phyloP scores from a whole-genome alignment of 2,329 filamentous ascomycete species.

The Gliomastix tumulicola region DNA sequence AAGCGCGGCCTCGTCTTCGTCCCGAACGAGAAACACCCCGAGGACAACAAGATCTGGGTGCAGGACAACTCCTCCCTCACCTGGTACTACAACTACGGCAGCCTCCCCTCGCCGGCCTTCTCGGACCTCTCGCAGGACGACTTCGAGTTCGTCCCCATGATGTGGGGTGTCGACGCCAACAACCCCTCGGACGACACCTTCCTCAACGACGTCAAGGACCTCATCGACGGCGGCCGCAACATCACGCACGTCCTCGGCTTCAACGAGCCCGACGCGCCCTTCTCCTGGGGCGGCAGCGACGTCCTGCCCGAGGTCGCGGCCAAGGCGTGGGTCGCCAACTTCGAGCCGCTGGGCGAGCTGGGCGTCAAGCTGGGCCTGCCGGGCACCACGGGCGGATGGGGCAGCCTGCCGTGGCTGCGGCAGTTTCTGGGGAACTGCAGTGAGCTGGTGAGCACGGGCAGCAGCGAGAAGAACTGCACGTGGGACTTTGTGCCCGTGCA shows the following conservation, averaged over 20 bases:
- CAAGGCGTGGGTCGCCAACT: conserved; percentile 60
- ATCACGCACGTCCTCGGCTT: conserved; percentile 66
- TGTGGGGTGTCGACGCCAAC: conserved; percentile 55
- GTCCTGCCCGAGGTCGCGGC: conserved; percentile 56
- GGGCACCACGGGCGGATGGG: conserved; percentile 55
- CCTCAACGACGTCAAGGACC: conserved; percentile 45
- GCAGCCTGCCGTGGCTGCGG: conserved; percentile 59
- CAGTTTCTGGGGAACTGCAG: conserved; percentile 61
- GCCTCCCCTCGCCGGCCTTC: conserved; percentile 47
- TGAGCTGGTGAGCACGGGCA: conserved; percentile 39
- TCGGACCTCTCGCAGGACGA: conserved; percentile 37
- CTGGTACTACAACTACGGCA: conserved; percentile 81
- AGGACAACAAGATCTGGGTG: conserved; percentile 62
- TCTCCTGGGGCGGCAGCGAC: conserved; percentile 52
- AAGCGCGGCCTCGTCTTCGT: conserved; percentile 65
- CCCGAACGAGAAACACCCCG: conserved; percentile 41
- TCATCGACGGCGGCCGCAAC: conserved; percentile 47
- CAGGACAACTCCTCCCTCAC: conserved; percentile 50
- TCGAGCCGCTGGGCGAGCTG: conserved; percentile 59
- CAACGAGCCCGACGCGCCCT: conserved; percentile 67
- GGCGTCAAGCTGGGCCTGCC: conserved; percentile 66
- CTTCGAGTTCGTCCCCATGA: conserved; percentile 75
- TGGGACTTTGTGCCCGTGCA: conserved; percentile 59
- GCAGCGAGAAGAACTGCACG: conserved; percentile 41
- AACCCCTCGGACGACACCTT: conserved; percentile 50